A percentile compares a stretch with the other conserved stretches of the same genome.
Evolutionary conservation across 2,329 filamentous ascomycete genomes (phyloP).

Genomic region (Pyrenophora graminea): DNA sequence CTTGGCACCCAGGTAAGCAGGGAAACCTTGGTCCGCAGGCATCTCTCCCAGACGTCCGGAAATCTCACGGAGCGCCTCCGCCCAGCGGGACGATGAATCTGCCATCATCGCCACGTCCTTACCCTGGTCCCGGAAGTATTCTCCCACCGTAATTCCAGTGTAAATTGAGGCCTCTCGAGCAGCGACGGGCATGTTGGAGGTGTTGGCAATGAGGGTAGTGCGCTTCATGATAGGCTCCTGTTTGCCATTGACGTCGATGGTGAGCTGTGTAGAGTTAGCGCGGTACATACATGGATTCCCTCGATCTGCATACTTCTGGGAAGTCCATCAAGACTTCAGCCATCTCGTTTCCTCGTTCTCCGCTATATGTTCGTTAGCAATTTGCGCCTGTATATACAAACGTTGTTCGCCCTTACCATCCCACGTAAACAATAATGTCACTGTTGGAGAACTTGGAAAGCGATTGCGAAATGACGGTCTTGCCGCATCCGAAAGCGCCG

Average conservation of each 20-base stretch:
- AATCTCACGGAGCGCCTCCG: conserved; percentile 96
- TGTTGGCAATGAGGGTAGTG: conserved; percentile 97
- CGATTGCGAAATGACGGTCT: conserved; percentile 98
- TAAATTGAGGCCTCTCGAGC: conserved; percentile 99
- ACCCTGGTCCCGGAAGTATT: conserved; percentile 97
- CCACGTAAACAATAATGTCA: conserved; percentile 98
- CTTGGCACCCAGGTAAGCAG: conserved; percentile 94
- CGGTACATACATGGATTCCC: background rate
- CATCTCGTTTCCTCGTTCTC: conserved; percentile 99
- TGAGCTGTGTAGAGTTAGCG: conserved; percentile 60
- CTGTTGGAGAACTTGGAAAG: conserved; percentile 99
- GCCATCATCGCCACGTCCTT: conserved; percentile 99
- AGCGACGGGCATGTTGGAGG: conserved; percentile 99
- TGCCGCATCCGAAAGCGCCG: conserved; percentile 96
- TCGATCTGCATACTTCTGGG: conserved; percentile 66
- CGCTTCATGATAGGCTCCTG: conserved; percentile 99
- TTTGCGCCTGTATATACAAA: too few relatives aligned
- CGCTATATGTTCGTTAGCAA: conserved; percentile 36
- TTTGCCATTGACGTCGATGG: conserved; percentile 90
- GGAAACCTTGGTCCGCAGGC: conserved; percentile 99
- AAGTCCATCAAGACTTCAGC: conserved; percentile 99
- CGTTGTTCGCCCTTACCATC: conserved; percentile 47
- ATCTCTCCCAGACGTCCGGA: conserved; percentile 99
- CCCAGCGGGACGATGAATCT: conserved; percentile 97
- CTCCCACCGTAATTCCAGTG: conserved; percentile 83